These are phyloP conservation scores for Calonectria honghensis DNA, from an alignment of 2,329 filamentous ascomycete species.

Conservation along the genomic window DNA sequence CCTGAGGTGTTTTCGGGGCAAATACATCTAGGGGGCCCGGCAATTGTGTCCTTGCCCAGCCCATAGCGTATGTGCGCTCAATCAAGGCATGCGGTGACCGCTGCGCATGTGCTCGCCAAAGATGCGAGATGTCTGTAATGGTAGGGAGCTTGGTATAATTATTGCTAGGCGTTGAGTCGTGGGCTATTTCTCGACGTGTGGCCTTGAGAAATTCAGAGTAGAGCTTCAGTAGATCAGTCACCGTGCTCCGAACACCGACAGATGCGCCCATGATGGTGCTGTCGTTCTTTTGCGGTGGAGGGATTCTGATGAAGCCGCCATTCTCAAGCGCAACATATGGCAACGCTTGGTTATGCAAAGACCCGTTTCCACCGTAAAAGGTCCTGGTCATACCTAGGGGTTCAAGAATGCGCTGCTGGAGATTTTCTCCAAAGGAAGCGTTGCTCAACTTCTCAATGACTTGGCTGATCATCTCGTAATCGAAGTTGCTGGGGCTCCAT, in stretches of 20 bases:
- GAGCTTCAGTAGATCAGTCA: background rate
- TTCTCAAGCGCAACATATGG: background rate
- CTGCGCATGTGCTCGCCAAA: background rate
- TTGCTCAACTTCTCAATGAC: background rate
- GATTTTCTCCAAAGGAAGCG: background rate
- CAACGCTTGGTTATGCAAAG: background rate
- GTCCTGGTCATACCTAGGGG: background rate
- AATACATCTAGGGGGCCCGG: background rate
- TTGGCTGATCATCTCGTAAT: background rate
- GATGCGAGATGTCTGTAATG: background rate
- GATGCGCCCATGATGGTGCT: slow-evolving; percentile 1
- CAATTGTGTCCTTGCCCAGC: background rate
- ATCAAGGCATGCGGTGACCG: background rate
- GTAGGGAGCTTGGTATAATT: background rate
- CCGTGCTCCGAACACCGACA: background rate
- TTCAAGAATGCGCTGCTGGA: background rate
- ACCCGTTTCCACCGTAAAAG: background rate
- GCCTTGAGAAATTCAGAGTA: background rate
- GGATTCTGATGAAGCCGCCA: background rate
- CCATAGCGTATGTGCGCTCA: background rate
- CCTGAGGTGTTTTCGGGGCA: background rate
- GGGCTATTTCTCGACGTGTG: background rate
- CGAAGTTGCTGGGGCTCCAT: background rate
- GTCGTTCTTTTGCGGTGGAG: background rate
- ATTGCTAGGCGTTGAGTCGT: background rate